Conservation (phyloP, 2,329 filamentous ascomycete species). For the Claviceps quebecensis region DNA sequence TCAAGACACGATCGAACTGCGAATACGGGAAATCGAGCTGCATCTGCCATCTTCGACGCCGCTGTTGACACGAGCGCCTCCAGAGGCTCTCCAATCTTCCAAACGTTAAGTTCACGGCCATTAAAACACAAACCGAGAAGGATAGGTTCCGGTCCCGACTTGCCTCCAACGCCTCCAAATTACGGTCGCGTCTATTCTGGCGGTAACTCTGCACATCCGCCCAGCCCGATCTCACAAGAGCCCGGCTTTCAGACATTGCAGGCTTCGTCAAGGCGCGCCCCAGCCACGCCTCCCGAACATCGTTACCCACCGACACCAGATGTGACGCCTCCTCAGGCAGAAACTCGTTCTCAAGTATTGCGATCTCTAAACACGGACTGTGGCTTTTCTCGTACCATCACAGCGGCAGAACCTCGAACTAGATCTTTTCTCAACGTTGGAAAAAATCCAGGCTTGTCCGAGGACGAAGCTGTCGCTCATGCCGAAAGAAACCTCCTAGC, state of each 20-base stretch:
- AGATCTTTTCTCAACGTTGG: conserved; percentile 61
- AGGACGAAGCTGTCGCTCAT: conserved; percentile 37
- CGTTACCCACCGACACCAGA: conserved; percentile 62
- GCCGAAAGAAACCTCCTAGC: conserved; percentile 25
- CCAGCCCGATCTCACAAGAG: conserved; percentile 26
- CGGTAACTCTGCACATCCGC: conserved; percentile 29
- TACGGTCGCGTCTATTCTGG: conserved; percentile 45
- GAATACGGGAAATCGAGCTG: conserved; percentile 12
- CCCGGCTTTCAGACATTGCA: conserved; percentile 25
- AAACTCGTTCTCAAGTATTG: conserved; percentile 27
- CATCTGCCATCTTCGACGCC: conserved; percentile 12
- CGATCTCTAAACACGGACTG: conserved; percentile 36
- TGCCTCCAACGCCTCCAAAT: conserved; percentile 49
- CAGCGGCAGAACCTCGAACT: conserved; percentile 44
- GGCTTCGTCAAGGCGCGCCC: conserved; percentile 24
- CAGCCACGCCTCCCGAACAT: conserved; percentile 50
- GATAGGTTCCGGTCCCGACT: conserved; percentile 31
- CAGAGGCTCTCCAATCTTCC: not conserved
- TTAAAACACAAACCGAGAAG: conserved; percentile 28
- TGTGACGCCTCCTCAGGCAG: conserved; percentile 52
- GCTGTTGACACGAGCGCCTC: conserved; percentile 14
- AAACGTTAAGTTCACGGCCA: conserved; percentile 22
- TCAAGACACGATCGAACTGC: conserved; percentile 15
- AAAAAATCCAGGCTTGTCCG: conserved; percentile 49
- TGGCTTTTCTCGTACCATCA: conserved; percentile 35